Percentiles rank a stretch among this genome's conserved stretches.
Evolutionary conservation across 352 stramenopile genomes (phyloP).

Genomic region (Phytophthora quininea): DNA sequence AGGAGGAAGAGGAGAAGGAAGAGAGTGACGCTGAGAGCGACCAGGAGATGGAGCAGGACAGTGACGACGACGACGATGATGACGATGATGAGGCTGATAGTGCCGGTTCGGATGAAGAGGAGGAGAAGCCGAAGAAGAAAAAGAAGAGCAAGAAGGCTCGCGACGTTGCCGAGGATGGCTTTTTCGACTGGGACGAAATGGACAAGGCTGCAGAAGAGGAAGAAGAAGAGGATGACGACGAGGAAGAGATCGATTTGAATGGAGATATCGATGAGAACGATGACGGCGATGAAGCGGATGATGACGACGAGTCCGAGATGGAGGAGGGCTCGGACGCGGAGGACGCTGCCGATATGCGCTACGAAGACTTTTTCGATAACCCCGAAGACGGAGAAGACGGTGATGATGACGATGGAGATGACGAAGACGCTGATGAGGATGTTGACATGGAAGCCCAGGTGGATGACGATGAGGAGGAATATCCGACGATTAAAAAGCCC

Average conservation of each 20-base stretch:
- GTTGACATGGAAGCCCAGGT: constrained; percentile 44
- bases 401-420: constrained; percentile 48
- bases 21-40: constrained; percentile 37
- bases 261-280: constrained; percentile 46
- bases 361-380: constrained; percentile 70
- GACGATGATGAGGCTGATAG: constrained; percentile 9
- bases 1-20: constrained; percentile 27
- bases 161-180: constrained; percentile 78
- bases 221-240: constrained; percentile 47
- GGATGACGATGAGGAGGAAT: constrained; percentile 62
- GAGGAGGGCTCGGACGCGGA: constrained; percentile 61
- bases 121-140: constrained; percentile 43
- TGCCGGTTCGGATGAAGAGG: constrained; percentile 19
- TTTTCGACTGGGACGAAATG: constrained; percentile 91
- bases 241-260: constrained; percentile 31
- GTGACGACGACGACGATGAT: constrained; percentile 33
- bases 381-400: constrained; percentile 48
- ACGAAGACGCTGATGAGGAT: constrained; percentile 48
- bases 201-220: constrained; percentile 83
- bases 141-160: constrained; percentile 64
- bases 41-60: constrained; percentile 29
- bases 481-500: constrained; percentile 56
- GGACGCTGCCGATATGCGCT: constrained; percentile 59
- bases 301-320: constrained; percentile 59
- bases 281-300: constrained; percentile 46